Evolutionary conservation across 2,329 filamentous ascomycete species (phyloP), one percentile per base, ranked within the genome.

Genomic region (Fusarium neocosmosporiellum): DNA sequence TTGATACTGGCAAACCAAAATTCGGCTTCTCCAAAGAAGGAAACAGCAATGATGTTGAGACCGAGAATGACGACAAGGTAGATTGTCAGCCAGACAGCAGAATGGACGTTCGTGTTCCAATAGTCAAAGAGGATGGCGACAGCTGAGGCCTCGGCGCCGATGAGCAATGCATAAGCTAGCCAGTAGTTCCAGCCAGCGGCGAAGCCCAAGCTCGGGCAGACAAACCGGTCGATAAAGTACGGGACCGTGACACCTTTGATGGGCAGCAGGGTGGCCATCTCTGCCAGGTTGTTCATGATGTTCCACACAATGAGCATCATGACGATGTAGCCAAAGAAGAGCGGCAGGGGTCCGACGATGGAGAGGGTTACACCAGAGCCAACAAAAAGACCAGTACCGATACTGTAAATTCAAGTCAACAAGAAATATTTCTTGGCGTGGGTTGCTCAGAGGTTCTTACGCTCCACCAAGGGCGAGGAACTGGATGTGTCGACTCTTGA

Each of bases 1-100:
- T 91, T 91, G 81, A 90, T 84, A 55, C 84, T 86, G 27, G 88
- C 86, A 69, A 90, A 90, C 83, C 87, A 88, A 77, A 91, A 90
- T 77, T 91, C 89, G 54, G 88, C 85, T 79, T 91, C 89, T 50
- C 89, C 89, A 75, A 89, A 91, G 72, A 88, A 83, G 33, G 82
- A 82, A 27, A 90, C 87, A 57, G 87, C 86, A 55, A 89, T 83
- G 71, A 89, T 86, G 78, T 90, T 90, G 68, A 90, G 84, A 9
- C 83, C 69, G 14, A 90, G 80, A 67, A 88, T 87, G 55, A 90
- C 83, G 29, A 87, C 41, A 11, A 90, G 81, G 64, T 90, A 85
- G 39, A 91, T 83, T 54, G 88, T 84, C 69, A 91, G 90, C 87
- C 88, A 92, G 11, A 90, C 86, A 7, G 84, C 88, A 10, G 87